Percentiles rank a stretch among this genome's conserved stretches.
Evolutionary conservation across 345 rosid genomes (phyloP).

Genomic region (Clausena lansium): DNA sequence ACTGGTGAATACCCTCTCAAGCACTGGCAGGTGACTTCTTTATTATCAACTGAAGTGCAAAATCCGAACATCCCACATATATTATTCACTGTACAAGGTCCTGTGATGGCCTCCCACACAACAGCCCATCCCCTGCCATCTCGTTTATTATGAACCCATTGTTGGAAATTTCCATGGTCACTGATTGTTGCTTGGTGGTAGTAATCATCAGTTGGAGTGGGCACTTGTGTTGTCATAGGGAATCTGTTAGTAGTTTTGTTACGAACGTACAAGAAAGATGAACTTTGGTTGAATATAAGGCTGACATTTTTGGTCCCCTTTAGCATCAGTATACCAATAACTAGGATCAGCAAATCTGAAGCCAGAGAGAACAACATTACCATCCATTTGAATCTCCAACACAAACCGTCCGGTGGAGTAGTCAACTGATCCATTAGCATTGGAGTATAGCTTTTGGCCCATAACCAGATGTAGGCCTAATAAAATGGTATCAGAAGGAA

Average conservation of each 20-base stretch:
- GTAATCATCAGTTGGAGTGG: conserved; percentile 26
- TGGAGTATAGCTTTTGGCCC: conserved; percentile 27
- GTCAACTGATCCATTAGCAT: conserved; percentile 25
- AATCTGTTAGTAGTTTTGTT: not conserved
- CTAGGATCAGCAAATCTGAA: conserved; percentile 32
- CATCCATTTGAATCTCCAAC: conserved; percentile 34
- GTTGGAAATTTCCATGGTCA: conserved; percentile 30
- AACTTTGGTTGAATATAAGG: conserved; percentile 23
- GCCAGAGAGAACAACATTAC: conserved; percentile 31
- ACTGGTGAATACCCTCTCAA: conserved; percentile 27
- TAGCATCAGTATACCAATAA: conserved; percentile 21
- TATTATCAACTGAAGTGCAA: conserved; percentile 28
- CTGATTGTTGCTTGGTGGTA: conserved; percentile 26
- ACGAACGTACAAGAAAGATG: conserved; percentile 20
- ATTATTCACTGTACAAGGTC: conserved; percentile 23
- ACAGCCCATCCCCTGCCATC: conserved; percentile 21
- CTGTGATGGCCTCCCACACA: conserved; percentile 24
- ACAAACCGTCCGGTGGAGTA: conserved; percentile 28
- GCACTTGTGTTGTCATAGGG: conserved; percentile 12
- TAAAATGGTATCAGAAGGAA: conserved; percentile 27
- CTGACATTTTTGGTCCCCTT: conserved; percentile 13
- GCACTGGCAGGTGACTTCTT: conserved; percentile 17
- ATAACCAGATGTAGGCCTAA: conserved; percentile 26
- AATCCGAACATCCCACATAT: conserved; percentile 38
- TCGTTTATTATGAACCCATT: conserved; percentile 20